Evolutionary conservation across 495 filamentous ascomycete genomes (phyloP).

Genomic region (Penicillium antarcticum): DNA sequence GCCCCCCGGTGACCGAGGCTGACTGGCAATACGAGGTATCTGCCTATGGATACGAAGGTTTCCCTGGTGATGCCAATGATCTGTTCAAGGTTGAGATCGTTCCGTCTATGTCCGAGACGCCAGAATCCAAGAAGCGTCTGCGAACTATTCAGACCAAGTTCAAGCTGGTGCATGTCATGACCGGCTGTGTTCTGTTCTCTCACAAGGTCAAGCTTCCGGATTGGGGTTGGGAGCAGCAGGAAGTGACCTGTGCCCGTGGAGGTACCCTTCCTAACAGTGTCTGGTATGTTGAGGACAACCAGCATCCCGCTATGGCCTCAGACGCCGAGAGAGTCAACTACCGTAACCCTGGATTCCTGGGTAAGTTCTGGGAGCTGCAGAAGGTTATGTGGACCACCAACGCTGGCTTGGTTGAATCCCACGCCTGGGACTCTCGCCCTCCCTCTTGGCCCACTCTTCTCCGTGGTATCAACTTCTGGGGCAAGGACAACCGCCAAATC

Average conservation of each 20-base stretch:
- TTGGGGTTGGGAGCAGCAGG: slow-evolving; percentile 96
- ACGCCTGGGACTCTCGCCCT: slow-evolving; percentile 96
- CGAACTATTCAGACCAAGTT: slow-evolving; percentile 98
- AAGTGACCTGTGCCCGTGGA: slow-evolving; percentile 93
- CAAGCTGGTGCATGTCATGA: slow-evolving; percentile 91
- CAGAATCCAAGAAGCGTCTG: slow-evolving; percentile 75
- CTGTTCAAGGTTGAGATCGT: slow-evolving; percentile 93
- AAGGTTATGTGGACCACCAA: slow-evolving; percentile 99
- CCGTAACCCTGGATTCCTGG: slow-evolving; percentile 88
- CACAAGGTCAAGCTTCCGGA: slow-evolving; percentile 98
- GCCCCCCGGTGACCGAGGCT: slow-evolving; percentile 94
- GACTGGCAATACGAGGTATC: slow-evolving; percentile 99
- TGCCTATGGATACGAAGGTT: slow-evolving; percentile 96
- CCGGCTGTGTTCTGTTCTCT: slow-evolving; percentile 92
- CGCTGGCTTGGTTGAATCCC: slow-evolving; percentile 91
- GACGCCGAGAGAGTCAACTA: slow-evolving; percentile 94
- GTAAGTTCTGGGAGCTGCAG: slow-evolving; percentile 99
- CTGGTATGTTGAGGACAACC: slow-evolving; percentile 93
- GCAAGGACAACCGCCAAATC: slow-evolving; percentile 87
- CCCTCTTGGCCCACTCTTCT: slow-evolving; percentile 89
- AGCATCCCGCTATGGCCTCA: slow-evolving; percentile 68
- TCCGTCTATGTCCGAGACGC: slow-evolving; percentile 79
- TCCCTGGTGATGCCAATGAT: slow-evolving; percentile 95
- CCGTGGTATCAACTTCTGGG: slow-evolving; percentile 99
- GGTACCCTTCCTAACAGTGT: slow-evolving; percentile 93